These are phyloP conservation scores for Bromus sterilis DNA, from an alignment of 176 grass and related monocot genomes.

Conservation along the genomic window DNA sequence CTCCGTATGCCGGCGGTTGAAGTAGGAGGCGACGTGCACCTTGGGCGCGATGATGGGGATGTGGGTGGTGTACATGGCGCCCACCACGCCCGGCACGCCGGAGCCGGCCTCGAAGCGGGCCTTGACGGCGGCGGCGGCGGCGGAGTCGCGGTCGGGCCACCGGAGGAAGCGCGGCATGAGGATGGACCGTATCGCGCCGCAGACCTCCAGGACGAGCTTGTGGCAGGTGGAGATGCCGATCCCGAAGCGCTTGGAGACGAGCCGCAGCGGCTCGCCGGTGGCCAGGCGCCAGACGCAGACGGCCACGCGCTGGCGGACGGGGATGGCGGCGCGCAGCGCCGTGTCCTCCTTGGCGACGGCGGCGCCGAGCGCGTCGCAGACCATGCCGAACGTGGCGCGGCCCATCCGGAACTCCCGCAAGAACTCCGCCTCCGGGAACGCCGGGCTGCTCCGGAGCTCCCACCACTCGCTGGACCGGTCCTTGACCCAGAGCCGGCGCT, in stretches of 20 bases:
- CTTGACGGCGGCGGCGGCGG: not conserved
- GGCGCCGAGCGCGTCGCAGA: slow-evolving; percentile 47
- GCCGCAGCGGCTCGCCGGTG: slow-evolving; percentile 55
- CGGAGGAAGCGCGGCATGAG: slow-evolving; percentile 63
- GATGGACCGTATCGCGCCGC: slow-evolving; percentile 38
- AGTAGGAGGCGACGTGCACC: slow-evolving; percentile 38
- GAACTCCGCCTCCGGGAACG: slow-evolving; percentile 46
- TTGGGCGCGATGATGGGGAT: slow-evolving; percentile 72
- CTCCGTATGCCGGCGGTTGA: slow-evolving; percentile 59
- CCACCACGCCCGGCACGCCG: slow-evolving; percentile 27
- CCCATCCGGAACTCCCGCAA: slow-evolving; percentile 56
- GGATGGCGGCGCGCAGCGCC: slow-evolving; percentile 52
- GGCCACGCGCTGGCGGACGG: slow-evolving; percentile 46
- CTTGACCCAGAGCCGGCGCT: slow-evolving; percentile 44
- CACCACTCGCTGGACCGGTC: slow-evolving; percentile 53
- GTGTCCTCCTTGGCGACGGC: slow-evolving; percentile 72
- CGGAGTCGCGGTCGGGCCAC: slow-evolving; percentile 27
- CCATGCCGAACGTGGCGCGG: slow-evolving; percentile 46
- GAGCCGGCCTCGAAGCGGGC: slow-evolving; percentile 33
- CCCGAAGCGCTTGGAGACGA: slow-evolving; percentile 66
- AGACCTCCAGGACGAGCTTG: slow-evolving; percentile 69
- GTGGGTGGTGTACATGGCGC: slow-evolving; percentile 66
- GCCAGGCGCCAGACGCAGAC: slow-evolving; percentile 63
- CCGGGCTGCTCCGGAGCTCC: slow-evolving; percentile 36
- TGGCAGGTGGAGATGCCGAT: slow-evolving; percentile 77